Evolutionary conservation across 1,284 basidiomycete species (phyloP).

Genomic region (Stygiomarasmius scandens): DNA sequence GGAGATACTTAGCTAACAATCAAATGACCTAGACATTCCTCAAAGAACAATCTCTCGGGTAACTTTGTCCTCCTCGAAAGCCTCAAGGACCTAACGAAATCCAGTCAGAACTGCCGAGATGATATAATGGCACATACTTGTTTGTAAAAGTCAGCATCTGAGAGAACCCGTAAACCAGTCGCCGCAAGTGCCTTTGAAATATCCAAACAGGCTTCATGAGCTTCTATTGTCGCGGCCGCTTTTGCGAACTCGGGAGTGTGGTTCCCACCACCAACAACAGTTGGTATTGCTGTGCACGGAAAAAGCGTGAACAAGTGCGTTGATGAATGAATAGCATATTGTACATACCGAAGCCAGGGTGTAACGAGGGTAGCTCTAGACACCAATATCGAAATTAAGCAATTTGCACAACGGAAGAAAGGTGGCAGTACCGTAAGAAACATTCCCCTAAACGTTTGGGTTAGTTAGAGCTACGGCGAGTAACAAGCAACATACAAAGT

Average conservation of each 20-base stretch:
- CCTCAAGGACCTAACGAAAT: conserved; percentile 24
- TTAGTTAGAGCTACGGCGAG: not conserved
- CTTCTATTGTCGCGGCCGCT: conserved; percentile 53
- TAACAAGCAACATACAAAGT: conserved; percentile 55
- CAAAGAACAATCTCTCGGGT: conserved; percentile 14
- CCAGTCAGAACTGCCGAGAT: not conserved
- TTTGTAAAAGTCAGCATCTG: conserved; percentile 51
- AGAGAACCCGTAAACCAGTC: conserved; percentile 57
- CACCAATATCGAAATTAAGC: not conserved
- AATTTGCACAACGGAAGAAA: not conserved
- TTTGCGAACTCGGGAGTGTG: conserved; percentile 62
- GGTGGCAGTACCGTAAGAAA: conserved; percentile 51
- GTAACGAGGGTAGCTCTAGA: conserved; percentile 47
- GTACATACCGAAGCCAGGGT: conserved; percentile 48
- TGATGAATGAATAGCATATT: not conserved
- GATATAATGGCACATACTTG: conserved; percentile 29
- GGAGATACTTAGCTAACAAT: no score
- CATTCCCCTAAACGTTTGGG: conserved; percentile 51
- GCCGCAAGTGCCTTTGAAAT: conserved; percentile 63
- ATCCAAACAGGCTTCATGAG: conserved; percentile 59
- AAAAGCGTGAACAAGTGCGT: not conserved
- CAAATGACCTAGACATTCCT: not conserved
- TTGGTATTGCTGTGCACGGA: conserved; percentile 50
- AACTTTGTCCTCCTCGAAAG: conserved; percentile 30
- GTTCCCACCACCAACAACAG: conserved; percentile 60